phyloP scores from a whole-genome alignment of 2,329 filamentous ascomycete genomes.

The Sordariomycetes sp. region DNA sequence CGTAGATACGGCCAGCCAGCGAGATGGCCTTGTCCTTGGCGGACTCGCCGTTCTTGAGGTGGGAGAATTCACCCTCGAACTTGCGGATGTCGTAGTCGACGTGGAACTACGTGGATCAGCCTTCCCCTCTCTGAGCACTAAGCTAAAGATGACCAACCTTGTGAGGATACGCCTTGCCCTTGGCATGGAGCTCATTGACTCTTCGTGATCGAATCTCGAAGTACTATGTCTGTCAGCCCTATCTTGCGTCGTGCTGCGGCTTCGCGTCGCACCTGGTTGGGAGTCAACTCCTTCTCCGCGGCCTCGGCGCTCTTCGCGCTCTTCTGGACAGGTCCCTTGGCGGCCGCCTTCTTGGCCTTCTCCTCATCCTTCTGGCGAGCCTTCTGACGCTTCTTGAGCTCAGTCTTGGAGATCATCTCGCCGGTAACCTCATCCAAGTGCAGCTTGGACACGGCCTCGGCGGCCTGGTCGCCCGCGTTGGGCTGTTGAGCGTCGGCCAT shows the following conservation, averaged over 20 bases:
- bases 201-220: constrained; percentile 88
- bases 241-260: background rate
- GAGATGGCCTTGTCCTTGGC: constrained; percentile 66
- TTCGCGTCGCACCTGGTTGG: constrained; percentile 34
- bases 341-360: constrained; percentile 78
- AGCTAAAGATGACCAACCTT: constrained; percentile 29
- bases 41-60: constrained; percentile 82
- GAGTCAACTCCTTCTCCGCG: constrained; percentile 45
- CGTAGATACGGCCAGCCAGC: constrained; percentile 81
- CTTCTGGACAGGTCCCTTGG: constrained; percentile 56
- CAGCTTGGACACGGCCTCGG: constrained; percentile 59
- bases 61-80: constrained; percentile 68
- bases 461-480: constrained; percentile 32
- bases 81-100: constrained; percentile 74
- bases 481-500: constrained; percentile 23
- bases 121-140: background rate
- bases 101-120: constrained; percentile 67
- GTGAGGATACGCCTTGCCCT: constrained; percentile 66
- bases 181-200: constrained; percentile 41
- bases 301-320: constrained; percentile 49
- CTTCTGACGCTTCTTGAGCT: constrained; percentile 96
- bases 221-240: constrained; percentile 39
- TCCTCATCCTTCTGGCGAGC: constrained; percentile 75
- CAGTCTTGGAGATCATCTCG: constrained; percentile 74
- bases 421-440: constrained; percentile 89